These are phyloP conservation scores for Pseudogymnoascus sp. DNA, from an alignment of 2,329 filamentous ascomycete species.

Conservation along the genomic window DNA sequence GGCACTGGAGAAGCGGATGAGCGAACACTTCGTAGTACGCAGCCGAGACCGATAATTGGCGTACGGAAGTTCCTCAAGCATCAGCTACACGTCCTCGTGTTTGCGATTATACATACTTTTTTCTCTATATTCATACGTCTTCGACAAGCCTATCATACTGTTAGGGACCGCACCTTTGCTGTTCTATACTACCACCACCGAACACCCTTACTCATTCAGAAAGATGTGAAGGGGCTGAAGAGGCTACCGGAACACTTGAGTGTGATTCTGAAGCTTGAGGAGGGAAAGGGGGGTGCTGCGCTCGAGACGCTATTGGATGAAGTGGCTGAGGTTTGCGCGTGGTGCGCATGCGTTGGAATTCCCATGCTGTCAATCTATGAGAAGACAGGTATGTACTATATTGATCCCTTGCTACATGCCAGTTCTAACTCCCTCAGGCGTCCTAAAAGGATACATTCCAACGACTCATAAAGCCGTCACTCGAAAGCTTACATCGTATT, in stretches of 20 bases:
- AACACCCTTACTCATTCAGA: conserved; percentile 83
- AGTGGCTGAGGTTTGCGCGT: conserved; percentile 83
- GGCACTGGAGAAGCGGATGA: background rate
- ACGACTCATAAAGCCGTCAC: conserved; percentile 72
- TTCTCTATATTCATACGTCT: conserved; percentile 85
- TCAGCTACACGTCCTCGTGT: conserved; percentile 59
- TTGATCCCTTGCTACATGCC: background rate
- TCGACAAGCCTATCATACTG: conserved; percentile 69
- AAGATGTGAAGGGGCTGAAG: conserved; percentile 68
- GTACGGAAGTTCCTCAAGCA: conserved; percentile 52
- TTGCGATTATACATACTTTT: conserved; percentile 64
- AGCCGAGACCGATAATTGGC: conserved; percentile 35
- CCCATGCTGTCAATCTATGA: conserved; percentile 86
- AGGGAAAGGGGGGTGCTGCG: conserved; percentile 61
- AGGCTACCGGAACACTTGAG: conserved; percentile 80
- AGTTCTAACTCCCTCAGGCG: conserved; percentile 44
- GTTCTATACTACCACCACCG: conserved; percentile 92
- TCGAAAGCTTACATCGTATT: conserved; percentile 78
- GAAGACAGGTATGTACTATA: conserved; percentile 58
- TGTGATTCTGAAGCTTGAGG: conserved; percentile 69
- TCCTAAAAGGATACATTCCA: conserved; percentile 83
- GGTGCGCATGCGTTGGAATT: conserved; percentile 86
- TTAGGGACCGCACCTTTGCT: conserved; percentile 69
- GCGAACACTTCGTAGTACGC: conserved; percentile 16
- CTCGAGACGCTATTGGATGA: conserved; percentile 82